Evolutionary conservation across 345 rosid species (phyloP).

Genomic region (Arabidopsis suecica): DNA sequence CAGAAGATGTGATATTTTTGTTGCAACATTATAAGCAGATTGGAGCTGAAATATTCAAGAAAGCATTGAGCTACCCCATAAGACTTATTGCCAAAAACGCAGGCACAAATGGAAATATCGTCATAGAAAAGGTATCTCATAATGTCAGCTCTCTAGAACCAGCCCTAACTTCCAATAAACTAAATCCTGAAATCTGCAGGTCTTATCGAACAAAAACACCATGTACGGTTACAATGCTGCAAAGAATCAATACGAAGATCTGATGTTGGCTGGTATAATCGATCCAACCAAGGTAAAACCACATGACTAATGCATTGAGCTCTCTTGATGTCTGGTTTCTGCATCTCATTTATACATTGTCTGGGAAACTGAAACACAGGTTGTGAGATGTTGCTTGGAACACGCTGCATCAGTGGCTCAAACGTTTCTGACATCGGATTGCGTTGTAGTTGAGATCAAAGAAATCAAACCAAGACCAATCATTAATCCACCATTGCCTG

Average conservation of each 20-base stretch:
- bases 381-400: slow-evolving; percentile 92
- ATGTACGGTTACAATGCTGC: slow-evolving; percentile 92
- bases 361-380: slow-evolving; percentile 50
- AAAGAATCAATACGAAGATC: slow-evolving; percentile 71
- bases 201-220: slow-evolving; percentile 56
- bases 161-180: slow-evolving; percentile 6
- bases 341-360: slow-evolving; percentile 7
- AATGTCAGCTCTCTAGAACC: slow-evolving; percentile 11
- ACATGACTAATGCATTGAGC: neutral
- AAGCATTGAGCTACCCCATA: slow-evolving; percentile 80
- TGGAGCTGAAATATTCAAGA: slow-evolving; percentile 90
- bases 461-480: slow-evolving; percentile 54
- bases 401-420: slow-evolving; percentile 90
- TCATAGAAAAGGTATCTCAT: slow-evolving; percentile 66
- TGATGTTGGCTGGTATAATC: slow-evolving; percentile 76
- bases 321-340: neutral
- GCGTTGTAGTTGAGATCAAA: slow-evolving; percentile 77
- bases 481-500: slow-evolving; percentile 54
- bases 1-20: neutral
- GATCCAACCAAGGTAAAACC: slow-evolving; percentile 85
- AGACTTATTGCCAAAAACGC: slow-evolving; percentile 87
- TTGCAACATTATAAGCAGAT: slow-evolving; percentile 53
- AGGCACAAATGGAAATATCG: slow-evolving; percentile 77
- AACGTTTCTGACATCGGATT: slow-evolving; percentile 76
- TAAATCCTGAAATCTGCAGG: slow-evolving; percentile 49